These are phyloP conservation scores for Fraxinus velutina DNA, from an alignment of 305 asterid genomes.

Conservation along the genomic window DNA sequence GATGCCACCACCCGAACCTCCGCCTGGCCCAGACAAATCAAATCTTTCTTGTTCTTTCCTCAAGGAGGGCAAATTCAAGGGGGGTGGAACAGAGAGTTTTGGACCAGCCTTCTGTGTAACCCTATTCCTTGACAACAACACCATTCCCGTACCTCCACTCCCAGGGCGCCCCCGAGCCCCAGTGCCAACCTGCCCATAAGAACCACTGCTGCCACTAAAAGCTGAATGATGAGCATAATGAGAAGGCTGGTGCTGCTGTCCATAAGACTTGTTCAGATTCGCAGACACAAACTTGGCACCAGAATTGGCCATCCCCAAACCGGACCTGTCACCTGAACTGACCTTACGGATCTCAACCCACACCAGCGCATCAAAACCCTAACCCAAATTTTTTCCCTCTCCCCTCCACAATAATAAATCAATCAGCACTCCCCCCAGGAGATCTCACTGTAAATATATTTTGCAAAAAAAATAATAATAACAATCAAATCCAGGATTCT, in stretches of 20 bases:
- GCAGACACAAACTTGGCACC: constrained; percentile 78
- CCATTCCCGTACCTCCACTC: constrained; percentile 73
- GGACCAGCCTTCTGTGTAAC: constrained; percentile 59
- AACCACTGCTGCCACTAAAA: constrained; percentile 43
- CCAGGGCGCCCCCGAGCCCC: constrained; percentile 57
- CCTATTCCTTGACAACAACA: constrained; percentile 67
- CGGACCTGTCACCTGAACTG: constrained; percentile 36
- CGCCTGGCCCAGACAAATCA: constrained; percentile 55
- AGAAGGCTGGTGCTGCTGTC: constrained; percentile 53
- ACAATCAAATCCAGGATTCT: constrained; percentile 25
- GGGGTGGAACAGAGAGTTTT: constrained; percentile 91
- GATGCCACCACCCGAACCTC: constrained; percentile 54
- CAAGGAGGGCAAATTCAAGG: constrained; percentile 92
- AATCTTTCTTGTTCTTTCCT: constrained; percentile 88
- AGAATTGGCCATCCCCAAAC: constrained; percentile 79
- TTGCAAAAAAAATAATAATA: not conserved
- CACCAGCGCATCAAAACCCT: constrained; percentile 65
- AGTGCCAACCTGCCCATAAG: constrained; percentile 52
- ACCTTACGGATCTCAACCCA: constrained; percentile 44
- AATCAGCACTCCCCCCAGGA: constrained; percentile 25
- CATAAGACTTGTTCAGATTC: constrained; percentile 86
- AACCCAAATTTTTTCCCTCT: constrained; percentile 25
- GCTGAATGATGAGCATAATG: constrained; percentile 42
- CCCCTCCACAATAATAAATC: constrained; percentile 24
- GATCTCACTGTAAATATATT: constrained; percentile 37